Evolutionary conservation across 192 early-diverging fungal genomes (phyloP), one percentile per base, ranked within the genome.

Genomic region (Globomyces pollinis-pini): DNA sequence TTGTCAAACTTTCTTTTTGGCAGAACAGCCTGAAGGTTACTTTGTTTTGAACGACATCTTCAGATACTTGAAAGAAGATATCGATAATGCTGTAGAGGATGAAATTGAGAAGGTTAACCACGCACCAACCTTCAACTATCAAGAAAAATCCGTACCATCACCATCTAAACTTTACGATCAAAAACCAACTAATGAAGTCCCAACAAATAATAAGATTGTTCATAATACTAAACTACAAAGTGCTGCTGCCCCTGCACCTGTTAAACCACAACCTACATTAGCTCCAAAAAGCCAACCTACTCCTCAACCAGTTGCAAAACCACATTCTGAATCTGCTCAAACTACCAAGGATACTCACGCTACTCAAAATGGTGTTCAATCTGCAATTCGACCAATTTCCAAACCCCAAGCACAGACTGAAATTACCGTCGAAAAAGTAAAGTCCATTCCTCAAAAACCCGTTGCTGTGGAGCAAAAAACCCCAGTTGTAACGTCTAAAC

Each of bases 21-120:
- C 88, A 38, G 78, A 87, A 67, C 92, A 93, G 67, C 86, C 86
- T 16, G 78, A 77, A 42, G 91, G 90, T n/a, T 96, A 90, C 73
- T 94, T 89, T 64, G 90, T 96, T 23, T 71, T 86, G 72, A 93
- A 93, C 63, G 91, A 94, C 66, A 93, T 96, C 56, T 87, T 96
- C 78, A 87, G 94, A 56, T 94, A 88, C 75, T 71, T 96, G 65
- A 89, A 88, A 66, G 92, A 96, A n/a, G 92, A 94, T 57, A 68
- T 68, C 51, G 77, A 80, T 6, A 24, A 21, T 49, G 26, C 7
- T 49, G 84, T 84, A 31, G 84, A 81, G 43, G 69, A 83, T 32
- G 75, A 73, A 33, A 62, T 64, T 16, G 11, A 60, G 4, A 59
- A 53, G n/a, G 63, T 62, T 28, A 64, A 30, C n/a, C n/a, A n/a